Conservation (phyloP, 2,329 filamentous ascomycete genomes). For the Fusarium sp. region DNA sequence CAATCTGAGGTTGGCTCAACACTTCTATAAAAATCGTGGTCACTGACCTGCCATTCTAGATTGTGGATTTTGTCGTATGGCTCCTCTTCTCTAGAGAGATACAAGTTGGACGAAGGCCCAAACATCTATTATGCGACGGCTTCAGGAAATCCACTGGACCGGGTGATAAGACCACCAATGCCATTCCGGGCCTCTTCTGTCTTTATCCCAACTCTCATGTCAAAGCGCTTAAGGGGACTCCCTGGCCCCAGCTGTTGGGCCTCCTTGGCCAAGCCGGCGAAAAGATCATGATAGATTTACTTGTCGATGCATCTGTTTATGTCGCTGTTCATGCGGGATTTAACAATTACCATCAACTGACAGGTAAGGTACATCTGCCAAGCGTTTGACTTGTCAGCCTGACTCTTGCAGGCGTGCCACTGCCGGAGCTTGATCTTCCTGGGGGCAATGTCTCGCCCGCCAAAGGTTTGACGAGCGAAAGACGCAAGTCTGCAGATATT, state of each 20-base stretch:
- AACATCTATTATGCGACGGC: conserved; percentile 85
- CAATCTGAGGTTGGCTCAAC: conserved; percentile 67
- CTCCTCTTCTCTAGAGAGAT: conserved; percentile 72
- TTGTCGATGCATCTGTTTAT: conserved; percentile 83
- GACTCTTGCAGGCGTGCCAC: conserved; percentile 55
- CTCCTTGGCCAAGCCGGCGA: conserved; percentile 81
- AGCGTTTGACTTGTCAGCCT: background rate
- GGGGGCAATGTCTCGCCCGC: conserved; percentile 16
- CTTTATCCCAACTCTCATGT: conserved; percentile 76
- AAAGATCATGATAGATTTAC: conserved; percentile 77
- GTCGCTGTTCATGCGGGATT: conserved; percentile 64
- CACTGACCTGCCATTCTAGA: conserved; percentile 56
- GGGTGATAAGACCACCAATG: conserved; percentile 46
- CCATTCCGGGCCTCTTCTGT: conserved; percentile 72
- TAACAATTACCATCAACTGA: conserved; percentile 80
- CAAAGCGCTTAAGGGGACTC: conserved; percentile 69
- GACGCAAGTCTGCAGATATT: conserved; percentile 65
- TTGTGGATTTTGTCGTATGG: conserved; percentile 82
- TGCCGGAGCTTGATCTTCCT: conserved; percentile 57
- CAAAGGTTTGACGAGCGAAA: background rate
- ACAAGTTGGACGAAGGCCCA: conserved; percentile 59
- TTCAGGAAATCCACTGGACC: conserved; percentile 64
- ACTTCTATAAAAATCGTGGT: conserved; percentile 1
- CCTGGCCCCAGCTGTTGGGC: conserved; percentile 79
- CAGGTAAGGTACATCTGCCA: conserved; percentile 62